Conservation (phyloP, 1,139 yeast genomes). For the Pichiaceae sp. region DNA sequence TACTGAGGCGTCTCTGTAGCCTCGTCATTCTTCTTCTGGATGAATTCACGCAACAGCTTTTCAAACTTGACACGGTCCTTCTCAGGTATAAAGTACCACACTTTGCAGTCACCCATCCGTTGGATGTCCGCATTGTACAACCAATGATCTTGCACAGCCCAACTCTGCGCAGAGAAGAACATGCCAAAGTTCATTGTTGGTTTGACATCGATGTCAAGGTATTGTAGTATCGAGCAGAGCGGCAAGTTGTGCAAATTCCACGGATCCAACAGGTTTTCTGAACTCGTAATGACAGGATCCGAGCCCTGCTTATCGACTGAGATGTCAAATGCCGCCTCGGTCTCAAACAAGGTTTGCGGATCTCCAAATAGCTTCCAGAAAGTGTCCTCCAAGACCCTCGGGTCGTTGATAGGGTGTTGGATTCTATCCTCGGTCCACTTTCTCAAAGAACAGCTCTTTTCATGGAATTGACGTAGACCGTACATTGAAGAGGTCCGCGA, state of each 20-base stretch:
- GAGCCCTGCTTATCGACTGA: conserved; percentile 38
- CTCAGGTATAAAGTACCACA: conserved; percentile 84
- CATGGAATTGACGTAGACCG: conserved; percentile 44
- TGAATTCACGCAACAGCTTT: conserved; percentile 25
- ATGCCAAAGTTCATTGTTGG: conserved; percentile 57
- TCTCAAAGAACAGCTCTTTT: conserved; percentile 30
- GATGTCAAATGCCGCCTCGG: conserved; percentile 42
- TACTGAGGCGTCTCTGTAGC: conserved; percentile 4
- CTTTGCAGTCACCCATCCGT: conserved; percentile 58
- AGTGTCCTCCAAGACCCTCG: conserved; percentile 31
- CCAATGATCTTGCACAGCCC: conserved; percentile 74
- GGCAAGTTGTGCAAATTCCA: conserved; percentile 74
- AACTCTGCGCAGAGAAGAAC: conserved; percentile 63
- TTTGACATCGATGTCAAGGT: conserved; percentile 21
- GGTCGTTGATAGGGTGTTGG: conserved; percentile 6
- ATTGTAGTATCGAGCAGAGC: conserved; percentile 36
- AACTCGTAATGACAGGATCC: conserved; percentile 28
- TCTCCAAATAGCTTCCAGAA: conserved; percentile 39
- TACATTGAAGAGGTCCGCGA: conserved; percentile 34
- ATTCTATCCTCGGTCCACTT: conserved; percentile 4
- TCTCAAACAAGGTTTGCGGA: conserved; percentile 29
- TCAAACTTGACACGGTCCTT: conserved; percentile 58
- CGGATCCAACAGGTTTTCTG: conserved; percentile 26
- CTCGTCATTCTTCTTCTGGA: too few relatives aligned
- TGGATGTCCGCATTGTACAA: conserved; percentile 60